Base-by-base conservation (phyloP, 805 yeast species). In the Cyberlindnera samutprakarnensis region DNA sequence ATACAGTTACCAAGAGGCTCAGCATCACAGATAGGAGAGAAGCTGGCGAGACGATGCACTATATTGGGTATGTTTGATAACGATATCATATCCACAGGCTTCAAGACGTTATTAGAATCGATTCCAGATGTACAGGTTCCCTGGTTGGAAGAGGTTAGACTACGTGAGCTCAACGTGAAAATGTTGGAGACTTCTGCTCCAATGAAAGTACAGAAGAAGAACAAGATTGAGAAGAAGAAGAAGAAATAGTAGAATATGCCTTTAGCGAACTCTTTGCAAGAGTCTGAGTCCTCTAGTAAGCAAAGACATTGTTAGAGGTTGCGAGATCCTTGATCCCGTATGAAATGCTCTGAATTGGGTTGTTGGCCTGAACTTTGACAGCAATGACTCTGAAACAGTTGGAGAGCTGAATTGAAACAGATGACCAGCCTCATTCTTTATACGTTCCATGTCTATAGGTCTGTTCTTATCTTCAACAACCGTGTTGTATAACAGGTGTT, bases 1-100 rank as follows among this genome's bases (percentile, higher is more conserved):
- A 63, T 80, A 2, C 80, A 75, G 39, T 56, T 81, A 17, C 87
- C 87, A 2, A 62, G 59, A 34, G 71, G 62, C 0, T 25, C 50
- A 2, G 18, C 38, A 18, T 26, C 33, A 3, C 39, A 42, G 32
- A 38, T 71, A 2, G 59, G 68, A 25, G 36, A 42, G 17, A 47
- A 42, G 4, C 38, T 62, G 15, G 53, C 56, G 7, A 45, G 39
- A 7, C 54, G 53, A 8, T 21, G 65, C 3, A 69, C 68, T 1
- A 36, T 70, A 1, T 33, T 57, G 2, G 59, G 51, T 1, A 11
- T 46, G 3, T 47, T 40, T 14, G 32, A 37, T 1, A 61, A 47
- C 13, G 40, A 28, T 4, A 16, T 29, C 4, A 28, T 46, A 10
- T 25, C 45, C 3, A 13, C 24, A 7, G 29, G 33, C 22, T 66